A percentile compares a stretch with the other conserved stretches of the same genome.
Evolutionary conservation across 805 yeast species (phyloP).

Genomic region (Spathaspora gorwiae): DNA sequence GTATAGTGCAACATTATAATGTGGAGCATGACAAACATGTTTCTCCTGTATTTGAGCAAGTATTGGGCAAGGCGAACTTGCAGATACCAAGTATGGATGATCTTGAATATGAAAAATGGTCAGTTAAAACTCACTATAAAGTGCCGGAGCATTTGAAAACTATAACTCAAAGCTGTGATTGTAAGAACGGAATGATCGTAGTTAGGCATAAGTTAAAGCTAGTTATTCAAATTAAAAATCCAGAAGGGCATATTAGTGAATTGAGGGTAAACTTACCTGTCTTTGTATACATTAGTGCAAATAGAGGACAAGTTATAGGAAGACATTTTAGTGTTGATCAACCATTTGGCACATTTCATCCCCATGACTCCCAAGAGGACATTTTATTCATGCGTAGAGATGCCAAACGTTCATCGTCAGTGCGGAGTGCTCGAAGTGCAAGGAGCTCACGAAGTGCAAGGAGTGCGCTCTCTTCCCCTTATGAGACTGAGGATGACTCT

Average conservation of each 20-base stretch:
- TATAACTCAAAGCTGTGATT: conserved; percentile 41
- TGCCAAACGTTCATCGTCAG: conserved; percentile 1
- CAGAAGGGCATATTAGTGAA: conserved; percentile 49
- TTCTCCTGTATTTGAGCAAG: conserved; percentile 39
- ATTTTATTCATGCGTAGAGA: conserved; percentile 17
- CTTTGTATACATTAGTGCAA: conserved; percentile 37
- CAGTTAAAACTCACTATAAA: conserved; percentile 33
- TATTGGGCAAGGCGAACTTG: conserved; percentile 24
- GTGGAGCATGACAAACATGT: conserved; percentile 20
- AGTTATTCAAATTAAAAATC: conserved; percentile 41
- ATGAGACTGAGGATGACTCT: conserved; percentile 7
- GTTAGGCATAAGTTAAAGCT: conserved; percentile 45
- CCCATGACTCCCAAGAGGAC: conserved; percentile 20
- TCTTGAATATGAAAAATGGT: conserved; percentile 40
- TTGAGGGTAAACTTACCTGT: conserved; percentile 50
- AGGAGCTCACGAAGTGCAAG: neutral
- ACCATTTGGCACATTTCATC: conserved; percentile 20
- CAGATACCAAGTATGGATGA: conserved; percentile 16
- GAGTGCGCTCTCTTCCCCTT: neutral
- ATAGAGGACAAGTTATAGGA: conserved; percentile 33
- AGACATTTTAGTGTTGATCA: conserved; percentile 28
- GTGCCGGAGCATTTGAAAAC: conserved; percentile 37
- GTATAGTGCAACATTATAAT: conserved; percentile 28
- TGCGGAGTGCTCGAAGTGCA: neutral
- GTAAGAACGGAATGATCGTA: conserved; percentile 36